Evolutionary conservation across 2,329 filamentous ascomycete genomes (phyloP).

Genomic region (Colletotrichum sansevieriae): DNA sequence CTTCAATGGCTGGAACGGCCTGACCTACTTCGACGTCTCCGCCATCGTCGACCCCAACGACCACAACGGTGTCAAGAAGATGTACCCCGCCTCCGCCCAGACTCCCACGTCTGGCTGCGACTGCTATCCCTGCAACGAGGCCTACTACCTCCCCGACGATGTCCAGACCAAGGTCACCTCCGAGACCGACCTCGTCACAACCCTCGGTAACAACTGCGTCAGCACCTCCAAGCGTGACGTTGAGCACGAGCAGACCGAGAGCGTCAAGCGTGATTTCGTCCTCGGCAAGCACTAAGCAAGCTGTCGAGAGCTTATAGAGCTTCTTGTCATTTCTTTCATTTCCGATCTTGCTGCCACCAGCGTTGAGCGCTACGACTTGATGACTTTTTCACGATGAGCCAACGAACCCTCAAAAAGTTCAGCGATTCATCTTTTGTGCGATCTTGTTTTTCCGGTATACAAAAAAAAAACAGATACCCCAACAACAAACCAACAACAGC

Average conservation of each 20-base stretch:
- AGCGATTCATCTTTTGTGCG: constrained; percentile 15
- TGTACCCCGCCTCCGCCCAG: constrained; percentile 59
- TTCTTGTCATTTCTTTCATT: background rate
- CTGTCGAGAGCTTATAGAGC: too few species aligned
- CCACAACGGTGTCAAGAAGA: constrained; percentile 65
- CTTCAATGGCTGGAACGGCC: constrained; percentile 61
- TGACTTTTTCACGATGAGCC: constrained; percentile 24
- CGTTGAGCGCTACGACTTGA: constrained; percentile 40
- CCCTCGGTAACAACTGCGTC: constrained; percentile 57
- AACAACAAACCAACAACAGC: constrained; percentile 1
- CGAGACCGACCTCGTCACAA: constrained; percentile 64
- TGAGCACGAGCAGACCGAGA: constrained; percentile 37
- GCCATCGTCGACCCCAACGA: constrained; percentile 68
- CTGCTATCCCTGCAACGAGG: constrained; percentile 65
- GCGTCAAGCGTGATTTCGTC: constrained; percentile 51
- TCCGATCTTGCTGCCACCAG: background rate
- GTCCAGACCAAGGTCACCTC: constrained; percentile 66
- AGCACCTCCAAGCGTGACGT: constrained; percentile 31
- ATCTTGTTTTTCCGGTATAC: constrained; percentile 2
- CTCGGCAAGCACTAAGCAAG: constrained; percentile 46
- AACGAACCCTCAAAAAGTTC: constrained; percentile 15
- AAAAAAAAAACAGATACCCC: constrained; percentile 33
- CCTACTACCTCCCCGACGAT: constrained; percentile 67
- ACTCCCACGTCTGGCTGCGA: constrained; percentile 63
- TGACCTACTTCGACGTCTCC: constrained; percentile 70